Evolutionary conservation across 495 filamentous ascomycete genomes (phyloP), one percentile per base, ranked within the genome.

Genomic region (Penicillium soppii): DNA sequence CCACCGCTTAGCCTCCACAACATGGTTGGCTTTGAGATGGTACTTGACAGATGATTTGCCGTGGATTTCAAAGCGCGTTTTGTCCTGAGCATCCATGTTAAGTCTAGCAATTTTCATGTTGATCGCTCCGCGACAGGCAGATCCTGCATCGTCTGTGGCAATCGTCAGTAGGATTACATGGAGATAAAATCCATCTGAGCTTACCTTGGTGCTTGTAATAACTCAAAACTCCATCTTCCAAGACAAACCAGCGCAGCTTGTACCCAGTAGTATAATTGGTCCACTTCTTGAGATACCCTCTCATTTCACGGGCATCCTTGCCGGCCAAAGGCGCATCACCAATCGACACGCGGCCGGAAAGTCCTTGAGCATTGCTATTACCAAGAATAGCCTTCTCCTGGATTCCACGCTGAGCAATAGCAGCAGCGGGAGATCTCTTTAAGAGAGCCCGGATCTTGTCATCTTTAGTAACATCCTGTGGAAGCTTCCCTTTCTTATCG

Each of bases 11-110:
- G 72, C 76, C 52, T 80, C 72, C 12, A 73, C 70, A 19, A 95
- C 85, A 70, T 98, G 94, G 57, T 97, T 97, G 0, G 94, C 94
- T 65, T 95, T 96, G 23, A 98, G 80, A 43, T 94, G 90, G 65
- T 98, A 98, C 68, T 97, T 98, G 50, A 98, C 92, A n/a, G 92
- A 96, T 1, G 92, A 92, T 68, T 98, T 98, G 16, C 94, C 94
- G 38, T 90, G 88, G 51, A 98, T 96, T 60, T 97, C 94, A 60
- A 98, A 98, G 27, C 89, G 91, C 17, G 89, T 90, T 67, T 98
- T 98, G 62, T 98, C 94, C 56, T 96, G 89, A 0, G 94, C 81
- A 62, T 95, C 95, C 91, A 98, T 97, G 65, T 88, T 85, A 16
- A 98, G 78, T 62, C 85, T 87, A 40, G 95, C 92, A 60, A 98